Conservation (phyloP, 192 early-diverging fungal species). For the Backusella australiensis region DNA sequence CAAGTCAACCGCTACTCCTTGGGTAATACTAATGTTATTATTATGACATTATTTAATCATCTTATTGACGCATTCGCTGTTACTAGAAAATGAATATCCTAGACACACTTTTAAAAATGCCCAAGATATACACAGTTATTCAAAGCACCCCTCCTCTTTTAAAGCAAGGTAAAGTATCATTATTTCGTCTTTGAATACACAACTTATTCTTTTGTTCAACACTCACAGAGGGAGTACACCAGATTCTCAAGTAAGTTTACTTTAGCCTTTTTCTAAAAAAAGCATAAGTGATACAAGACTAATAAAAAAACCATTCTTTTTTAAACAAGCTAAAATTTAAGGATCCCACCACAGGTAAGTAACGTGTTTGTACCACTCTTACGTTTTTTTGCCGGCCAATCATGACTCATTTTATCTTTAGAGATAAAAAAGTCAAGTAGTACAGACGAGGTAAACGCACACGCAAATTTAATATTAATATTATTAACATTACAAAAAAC, state of each 20-base stretch:
- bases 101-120: background rate
- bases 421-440: background rate
- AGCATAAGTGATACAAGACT: background rate
- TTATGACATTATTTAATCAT: background rate
- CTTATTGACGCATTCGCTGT: background rate
- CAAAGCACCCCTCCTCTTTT: background rate
- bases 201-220: background rate
- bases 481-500: background rate
- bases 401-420: background rate
- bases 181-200: background rate
- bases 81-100: background rate
- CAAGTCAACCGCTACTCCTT: background rate
- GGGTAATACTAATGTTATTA: background rate
- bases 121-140: background rate
- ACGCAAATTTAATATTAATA: background rate
- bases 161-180: background rate
- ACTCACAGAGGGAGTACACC: background rate
- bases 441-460: background rate
- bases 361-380: conserved; percentile 2
- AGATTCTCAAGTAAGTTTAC: background rate
- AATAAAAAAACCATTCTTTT: background rate
- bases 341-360: conserved; percentile 6
- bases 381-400: background rate
- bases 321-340: background rate
- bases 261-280: background rate